A percentile compares a stretch with the other conserved stretches of the same genome.
Evolutionary conservation across 208 protist species (phyloP).

Genomic region (Entamoeba histolytica): DNA sequence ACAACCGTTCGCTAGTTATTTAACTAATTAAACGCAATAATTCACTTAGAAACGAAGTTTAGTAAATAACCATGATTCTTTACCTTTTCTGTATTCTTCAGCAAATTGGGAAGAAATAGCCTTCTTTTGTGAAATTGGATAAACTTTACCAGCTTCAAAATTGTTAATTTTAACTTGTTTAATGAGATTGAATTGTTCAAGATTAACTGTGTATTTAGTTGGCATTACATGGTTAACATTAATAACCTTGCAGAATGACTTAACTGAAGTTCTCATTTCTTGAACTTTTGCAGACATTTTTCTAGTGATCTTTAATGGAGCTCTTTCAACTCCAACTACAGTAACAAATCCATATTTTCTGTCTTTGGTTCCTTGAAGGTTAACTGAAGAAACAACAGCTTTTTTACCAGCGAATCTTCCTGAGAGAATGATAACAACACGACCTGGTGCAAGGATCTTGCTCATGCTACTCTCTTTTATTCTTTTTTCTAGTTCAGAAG

Average conservation of each 20-base stretch:
- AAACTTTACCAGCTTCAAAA: neutral
- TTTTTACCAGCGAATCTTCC: constrained; percentile 44
- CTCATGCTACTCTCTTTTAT: neutral
- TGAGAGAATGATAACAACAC: constrained; percentile 37
- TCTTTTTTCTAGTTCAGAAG: too few species aligned
- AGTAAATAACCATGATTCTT: neutral
- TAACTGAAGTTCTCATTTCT: constrained; percentile 27
- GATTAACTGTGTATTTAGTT: constrained; percentile 31
- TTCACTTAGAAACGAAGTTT: neutral
- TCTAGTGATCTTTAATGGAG: constrained; percentile 29
- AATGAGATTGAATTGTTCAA: neutral
- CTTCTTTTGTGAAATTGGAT: neutral
- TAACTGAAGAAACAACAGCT: constrained; percentile 26
- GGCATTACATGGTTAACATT: constrained; percentile 44
- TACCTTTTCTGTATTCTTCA: neutral
- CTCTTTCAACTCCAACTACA: constrained; percentile 37
- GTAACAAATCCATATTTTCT: constrained; percentile 27
- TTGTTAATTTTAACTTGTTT: neutral
- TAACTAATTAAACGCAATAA: neutral
- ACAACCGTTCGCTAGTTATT: neutral
- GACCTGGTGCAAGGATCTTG: constrained; percentile 27
- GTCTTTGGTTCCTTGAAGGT: neutral
- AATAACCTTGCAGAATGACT: constrained; percentile 38
- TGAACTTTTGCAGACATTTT: constrained; percentile 31
- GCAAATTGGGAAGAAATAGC: neutral